phyloP scores from a whole-genome alignment of 768 basidiomycete species.

The Tricholoma sp. region DNA sequence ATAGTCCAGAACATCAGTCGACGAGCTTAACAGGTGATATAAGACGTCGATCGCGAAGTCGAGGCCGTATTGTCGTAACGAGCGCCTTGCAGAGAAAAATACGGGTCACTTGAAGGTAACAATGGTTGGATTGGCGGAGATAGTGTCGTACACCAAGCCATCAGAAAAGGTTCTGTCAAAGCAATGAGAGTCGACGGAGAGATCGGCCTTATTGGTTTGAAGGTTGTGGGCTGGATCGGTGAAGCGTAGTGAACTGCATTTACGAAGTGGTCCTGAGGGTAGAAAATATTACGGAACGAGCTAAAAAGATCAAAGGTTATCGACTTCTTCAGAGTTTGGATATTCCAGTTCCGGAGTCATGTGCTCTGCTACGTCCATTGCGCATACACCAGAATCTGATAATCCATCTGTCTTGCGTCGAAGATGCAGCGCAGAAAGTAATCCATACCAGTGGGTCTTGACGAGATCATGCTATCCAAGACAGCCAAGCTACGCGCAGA shows the following conservation, averaged over 20 bases:
- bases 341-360: neutral
- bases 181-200: constrained; percentile 37
- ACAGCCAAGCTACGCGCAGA: constrained; percentile 23
- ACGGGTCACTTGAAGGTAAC: neutral
- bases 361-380: neutral
- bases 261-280: neutral
- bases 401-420: neutral
- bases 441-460: constrained; percentile 16
- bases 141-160: constrained; percentile 30
- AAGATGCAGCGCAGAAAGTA: neutral
- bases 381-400: neutral
- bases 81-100: neutral
- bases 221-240: neutral
- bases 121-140: neutral
- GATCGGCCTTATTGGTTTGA: constrained; percentile 22
- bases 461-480: constrained; percentile 25
- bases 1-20: neutral
- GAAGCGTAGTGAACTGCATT: neutral
- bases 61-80: neutral
- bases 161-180: constrained; percentile 38
- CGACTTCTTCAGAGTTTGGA: neutral
- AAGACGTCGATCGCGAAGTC: neutral
- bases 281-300: neutral
- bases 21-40: neutral
- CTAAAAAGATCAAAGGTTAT: neutral